Evolutionary conservation across 1,284 basidiomycete species (phyloP).

Genomic region (Caloboletus inedulis): DNA sequence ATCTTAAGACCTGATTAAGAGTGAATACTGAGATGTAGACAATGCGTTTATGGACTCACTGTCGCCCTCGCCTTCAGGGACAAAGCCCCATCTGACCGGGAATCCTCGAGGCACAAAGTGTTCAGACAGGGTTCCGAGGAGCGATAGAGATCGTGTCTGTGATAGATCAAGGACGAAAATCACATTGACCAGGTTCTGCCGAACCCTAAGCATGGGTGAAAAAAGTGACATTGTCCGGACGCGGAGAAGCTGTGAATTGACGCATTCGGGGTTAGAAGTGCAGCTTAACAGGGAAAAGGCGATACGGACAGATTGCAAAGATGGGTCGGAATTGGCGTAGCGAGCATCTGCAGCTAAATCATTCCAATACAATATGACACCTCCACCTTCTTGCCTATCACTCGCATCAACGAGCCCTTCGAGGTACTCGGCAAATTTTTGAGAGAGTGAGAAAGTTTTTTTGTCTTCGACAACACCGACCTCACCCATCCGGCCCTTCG

Average conservation of each 20-base stretch:
- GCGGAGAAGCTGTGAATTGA: slow-evolving; percentile 55
- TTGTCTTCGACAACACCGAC: slow-evolving; percentile 26
- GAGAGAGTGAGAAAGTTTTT: slow-evolving; percentile 21
- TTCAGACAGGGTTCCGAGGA: slow-evolving; percentile 61
- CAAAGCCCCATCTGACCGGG: slow-evolving; percentile 81
- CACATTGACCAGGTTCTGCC: slow-evolving; percentile 77
- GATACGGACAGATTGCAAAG: slow-evolving; percentile 15
- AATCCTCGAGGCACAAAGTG: slow-evolving; percentile 69
- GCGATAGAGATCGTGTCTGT: slow-evolving; percentile 53
- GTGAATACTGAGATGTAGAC: slow-evolving; percentile 7
- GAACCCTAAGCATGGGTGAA: slow-evolving; percentile 60
- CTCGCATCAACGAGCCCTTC: slow-evolving; percentile 86
- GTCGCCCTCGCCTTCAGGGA: slow-evolving; percentile 66
- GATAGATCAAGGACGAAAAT: slow-evolving; percentile 80
- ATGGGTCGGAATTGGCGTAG: slow-evolving; percentile 52
- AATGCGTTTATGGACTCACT: slow-evolving; percentile 36
- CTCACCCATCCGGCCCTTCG: slow-evolving; percentile 3
- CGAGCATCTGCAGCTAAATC: slow-evolving; percentile 83
- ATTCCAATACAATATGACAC: slow-evolving; percentile 83
- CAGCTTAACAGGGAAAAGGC: not conserved
- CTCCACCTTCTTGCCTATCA: slow-evolving; percentile 78
- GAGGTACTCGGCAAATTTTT: slow-evolving; percentile 43
- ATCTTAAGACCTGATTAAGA: slow-evolving; percentile 54
- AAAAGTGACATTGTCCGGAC: slow-evolving; percentile 78
- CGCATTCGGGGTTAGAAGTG: slow-evolving; percentile 4